phyloP scores from a whole-genome alignment of 73 alveolate species.

The Uronychia binucleata region DNA sequence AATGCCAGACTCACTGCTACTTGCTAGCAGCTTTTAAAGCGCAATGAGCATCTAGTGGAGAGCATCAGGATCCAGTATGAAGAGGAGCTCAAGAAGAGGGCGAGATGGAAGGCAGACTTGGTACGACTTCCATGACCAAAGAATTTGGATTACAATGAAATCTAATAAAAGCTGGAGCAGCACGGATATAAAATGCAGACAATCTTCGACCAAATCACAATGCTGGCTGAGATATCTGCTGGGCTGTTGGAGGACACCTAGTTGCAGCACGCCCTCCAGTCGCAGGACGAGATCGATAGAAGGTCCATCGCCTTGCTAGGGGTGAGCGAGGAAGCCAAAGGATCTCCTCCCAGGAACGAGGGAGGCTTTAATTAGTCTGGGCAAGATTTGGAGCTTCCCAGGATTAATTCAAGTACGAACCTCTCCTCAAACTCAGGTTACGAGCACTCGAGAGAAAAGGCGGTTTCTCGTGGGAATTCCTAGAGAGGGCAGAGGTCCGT shows the following conservation, averaged over 20 bases:
- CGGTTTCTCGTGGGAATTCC: too few species aligned
- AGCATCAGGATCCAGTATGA: not conserved
- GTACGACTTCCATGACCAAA: not conserved
- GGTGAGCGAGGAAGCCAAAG: too few species aligned
- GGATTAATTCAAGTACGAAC: too few species aligned
- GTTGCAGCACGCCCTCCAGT: not conserved
- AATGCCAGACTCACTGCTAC: not conserved
- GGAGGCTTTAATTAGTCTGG: too few species aligned
- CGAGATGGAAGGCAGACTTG: not conserved
- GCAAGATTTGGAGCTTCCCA: too few species aligned
- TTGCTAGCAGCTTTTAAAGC: not conserved
- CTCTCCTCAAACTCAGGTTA: too few species aligned
- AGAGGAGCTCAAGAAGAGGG: not conserved
- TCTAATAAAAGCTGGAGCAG: not conserved
- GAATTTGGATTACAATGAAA: not conserved
- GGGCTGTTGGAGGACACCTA: not conserved
- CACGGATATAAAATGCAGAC: not conserved
- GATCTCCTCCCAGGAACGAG: too few species aligned
- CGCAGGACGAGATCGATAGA: not conserved
- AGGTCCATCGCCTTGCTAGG: not conserved
- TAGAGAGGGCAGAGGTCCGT: too few species aligned
- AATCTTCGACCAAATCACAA: not conserved
- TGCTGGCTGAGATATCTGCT: not conserved
- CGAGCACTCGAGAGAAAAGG: too few species aligned
- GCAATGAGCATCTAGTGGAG: not conserved